Percentiles rank a stretch among this genome's conserved stretches.
Evolutionary conservation across 768 basidiomycete species (phyloP).

Genomic region (Boletus sp.): DNA sequence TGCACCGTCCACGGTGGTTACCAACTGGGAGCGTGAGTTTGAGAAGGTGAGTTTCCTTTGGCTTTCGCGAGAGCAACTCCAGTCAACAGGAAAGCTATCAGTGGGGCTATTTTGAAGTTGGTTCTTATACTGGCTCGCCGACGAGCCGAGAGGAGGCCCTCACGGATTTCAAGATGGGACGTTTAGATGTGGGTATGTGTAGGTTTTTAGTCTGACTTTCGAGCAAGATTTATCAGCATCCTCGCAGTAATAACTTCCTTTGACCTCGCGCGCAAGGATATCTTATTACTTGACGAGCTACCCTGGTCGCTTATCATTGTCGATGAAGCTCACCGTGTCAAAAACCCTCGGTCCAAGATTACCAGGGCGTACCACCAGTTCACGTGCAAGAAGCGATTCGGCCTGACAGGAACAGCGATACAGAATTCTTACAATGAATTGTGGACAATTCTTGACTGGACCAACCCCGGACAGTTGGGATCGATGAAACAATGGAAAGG

Average conservation of each 20-base stretch:
- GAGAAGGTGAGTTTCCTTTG: constrained; percentile 51
- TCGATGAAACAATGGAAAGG: constrained; percentile 73
- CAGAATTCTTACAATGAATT: constrained; percentile 91
- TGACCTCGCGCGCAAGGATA: constrained; percentile 70
- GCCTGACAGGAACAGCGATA: constrained; percentile 79
- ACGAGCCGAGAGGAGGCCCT: constrained; percentile 57
- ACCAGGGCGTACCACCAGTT: constrained; percentile 73
- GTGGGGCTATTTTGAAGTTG: constrained; percentile 96
- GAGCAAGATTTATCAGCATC: neutral
- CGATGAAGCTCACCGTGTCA: constrained; percentile 90
- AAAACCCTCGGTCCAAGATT: constrained; percentile 69
- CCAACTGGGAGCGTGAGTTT: constrained; percentile 91
- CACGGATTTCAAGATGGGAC: constrained; percentile 74
- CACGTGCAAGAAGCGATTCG: constrained; percentile 67
- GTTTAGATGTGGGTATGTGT: constrained; percentile 76
- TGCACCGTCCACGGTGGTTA: constrained; percentile 79
- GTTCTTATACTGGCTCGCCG: constrained; percentile 56
- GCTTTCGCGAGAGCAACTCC: neutral
- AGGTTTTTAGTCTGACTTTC: neutral
- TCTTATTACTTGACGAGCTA: constrained; percentile 64
- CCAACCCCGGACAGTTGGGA: constrained; percentile 79
- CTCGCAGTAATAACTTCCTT: constrained; percentile 75
- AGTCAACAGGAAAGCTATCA: constrained; percentile 28
- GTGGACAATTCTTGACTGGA: constrained; percentile 92
- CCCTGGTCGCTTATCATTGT: constrained; percentile 74